phyloP scores from a whole-genome alignment of 2,329 filamentous ascomycete genomes.

The Dactylella cylindrospora region DNA sequence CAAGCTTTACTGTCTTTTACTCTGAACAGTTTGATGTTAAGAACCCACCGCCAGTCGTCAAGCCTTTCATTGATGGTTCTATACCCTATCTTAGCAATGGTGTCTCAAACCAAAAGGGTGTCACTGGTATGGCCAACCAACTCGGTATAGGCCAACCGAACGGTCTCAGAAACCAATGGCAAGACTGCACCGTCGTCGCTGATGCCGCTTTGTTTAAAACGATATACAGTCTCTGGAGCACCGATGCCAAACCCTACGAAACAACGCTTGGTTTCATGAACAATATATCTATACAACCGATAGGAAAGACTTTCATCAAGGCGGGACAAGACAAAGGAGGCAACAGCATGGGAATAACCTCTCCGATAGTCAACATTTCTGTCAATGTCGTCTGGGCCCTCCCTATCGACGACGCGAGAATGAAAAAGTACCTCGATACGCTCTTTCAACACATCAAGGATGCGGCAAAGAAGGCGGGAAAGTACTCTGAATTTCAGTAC shows the following conservation, averaged over 20 bases:
- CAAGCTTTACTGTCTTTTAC: constrained; percentile 18
- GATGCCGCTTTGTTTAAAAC: constrained; percentile 15
- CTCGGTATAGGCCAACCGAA: neutral
- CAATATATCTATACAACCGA: constrained; percentile 37
- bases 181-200: constrained; percentile 18
- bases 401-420: constrained; percentile 14
- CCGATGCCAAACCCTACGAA: constrained; percentile 1
- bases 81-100: constrained; percentile 5
- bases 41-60: constrained; percentile 14
- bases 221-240: constrained; percentile 2
- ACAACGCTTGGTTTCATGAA: neutral
- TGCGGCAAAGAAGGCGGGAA: constrained; percentile 49
- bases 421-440: constrained; percentile 3
- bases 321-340: constrained; percentile 28
- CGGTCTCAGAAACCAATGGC: constrained; percentile 1
- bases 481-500: constrained; percentile 54
- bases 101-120: constrained; percentile 10
- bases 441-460: constrained; percentile 47
- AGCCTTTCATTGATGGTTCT: constrained; percentile 26
- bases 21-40: constrained; percentile 12
- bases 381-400: constrained; percentile 4
- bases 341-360: constrained; percentile 36
- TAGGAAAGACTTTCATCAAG: constrained; percentile 32
- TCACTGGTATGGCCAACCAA: constrained; percentile 1
- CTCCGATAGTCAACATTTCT: constrained; percentile 8